These are phyloP conservation scores for Fusarium fujikuroi DNA, from an alignment of 2,329 filamentous ascomycete genomes.

Conservation along the genomic window DNA sequence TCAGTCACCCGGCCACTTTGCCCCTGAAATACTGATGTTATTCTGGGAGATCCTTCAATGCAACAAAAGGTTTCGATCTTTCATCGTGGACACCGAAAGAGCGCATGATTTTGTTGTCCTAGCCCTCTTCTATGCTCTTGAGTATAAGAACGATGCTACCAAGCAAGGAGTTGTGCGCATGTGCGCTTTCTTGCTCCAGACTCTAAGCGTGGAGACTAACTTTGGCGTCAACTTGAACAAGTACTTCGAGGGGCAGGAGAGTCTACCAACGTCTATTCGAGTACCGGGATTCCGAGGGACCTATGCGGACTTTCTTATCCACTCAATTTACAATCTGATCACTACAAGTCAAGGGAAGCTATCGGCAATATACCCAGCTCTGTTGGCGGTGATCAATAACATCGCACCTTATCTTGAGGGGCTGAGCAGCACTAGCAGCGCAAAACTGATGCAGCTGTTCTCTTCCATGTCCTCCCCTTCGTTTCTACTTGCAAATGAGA, in stretches of 20 bases:
- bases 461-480: constrained; percentile 92
- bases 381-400: constrained; percentile 94
- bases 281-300: constrained; percentile 87
- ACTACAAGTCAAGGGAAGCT: constrained; percentile 91
- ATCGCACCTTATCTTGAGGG: constrained; percentile 85
- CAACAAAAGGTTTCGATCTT: constrained; percentile 96
- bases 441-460: constrained; percentile 88
- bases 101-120: constrained; percentile 93
- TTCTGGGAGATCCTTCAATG: constrained; percentile 98
- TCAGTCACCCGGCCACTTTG: constrained; percentile 83
- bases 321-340: constrained; percentile 93
- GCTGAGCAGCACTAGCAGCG: constrained; percentile 77
- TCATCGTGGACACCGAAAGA: constrained; percentile 94
- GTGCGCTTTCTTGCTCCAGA: constrained; percentile 97
- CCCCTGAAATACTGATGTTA: constrained; percentile 94
- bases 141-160: constrained; percentile 84
- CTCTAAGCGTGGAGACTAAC: constrained; percentile 89
- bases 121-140: constrained; percentile 90
- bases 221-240: constrained; percentile 93
- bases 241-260: constrained; percentile 87
- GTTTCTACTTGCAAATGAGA: constrained; percentile 91
- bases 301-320: constrained; percentile 94
- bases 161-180: constrained; percentile 95
- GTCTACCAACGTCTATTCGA: constrained; percentile 81
- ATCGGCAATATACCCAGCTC: constrained; percentile 89